Conservation (phyloP, 2,329 filamentous ascomycete species). For the Mycosphaerella arachidis region DNA sequence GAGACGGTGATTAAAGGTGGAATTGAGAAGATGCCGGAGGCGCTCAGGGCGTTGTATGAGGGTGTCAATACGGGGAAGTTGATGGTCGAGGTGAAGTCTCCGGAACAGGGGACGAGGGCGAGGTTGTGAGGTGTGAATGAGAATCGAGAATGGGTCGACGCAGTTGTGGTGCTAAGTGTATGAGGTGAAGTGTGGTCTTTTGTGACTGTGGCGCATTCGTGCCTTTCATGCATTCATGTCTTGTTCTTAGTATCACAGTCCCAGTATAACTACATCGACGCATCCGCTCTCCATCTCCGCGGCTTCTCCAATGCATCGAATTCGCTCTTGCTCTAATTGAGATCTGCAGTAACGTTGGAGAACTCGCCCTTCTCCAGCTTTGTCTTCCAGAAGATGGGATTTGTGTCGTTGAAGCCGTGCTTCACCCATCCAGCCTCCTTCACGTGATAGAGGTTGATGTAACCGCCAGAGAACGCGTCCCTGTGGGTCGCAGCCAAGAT, state of each 20-base stretch:
- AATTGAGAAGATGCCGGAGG: constrained; percentile 47
- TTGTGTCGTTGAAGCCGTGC: constrained; percentile 96
- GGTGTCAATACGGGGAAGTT: constrained; percentile 46
- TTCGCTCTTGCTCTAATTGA: constrained; percentile 37
- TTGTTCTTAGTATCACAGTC: constrained; percentile 13
- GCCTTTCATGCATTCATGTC: not conserved
- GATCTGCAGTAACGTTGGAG: constrained; percentile 79
- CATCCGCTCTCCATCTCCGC: not conserved
- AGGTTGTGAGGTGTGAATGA: constrained; percentile 7
- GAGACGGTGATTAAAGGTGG: constrained; percentile 45
- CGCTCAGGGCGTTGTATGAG: constrained; percentile 45
- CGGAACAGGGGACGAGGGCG: constrained; percentile 3
- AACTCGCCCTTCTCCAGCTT: constrained; percentile 99
- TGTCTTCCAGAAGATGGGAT: constrained; percentile 99
- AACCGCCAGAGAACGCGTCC: constrained; percentile 97
- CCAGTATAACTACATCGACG: constrained; percentile 18
- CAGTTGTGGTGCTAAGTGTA: not conserved
- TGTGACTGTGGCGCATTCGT: not conserved
- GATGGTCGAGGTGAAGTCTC: constrained; percentile 20
- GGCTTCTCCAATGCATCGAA: not conserved
- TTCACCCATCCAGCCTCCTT: constrained; percentile 99
- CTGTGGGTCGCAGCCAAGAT: constrained; percentile 95
- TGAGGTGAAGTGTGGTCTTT: constrained; percentile 1
- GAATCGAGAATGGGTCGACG: not conserved
- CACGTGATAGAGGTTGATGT: constrained; percentile 97